phyloP scores from a whole-genome alignment of 2,329 filamentous ascomycete species.

The Claviceps cyperi region DNA sequence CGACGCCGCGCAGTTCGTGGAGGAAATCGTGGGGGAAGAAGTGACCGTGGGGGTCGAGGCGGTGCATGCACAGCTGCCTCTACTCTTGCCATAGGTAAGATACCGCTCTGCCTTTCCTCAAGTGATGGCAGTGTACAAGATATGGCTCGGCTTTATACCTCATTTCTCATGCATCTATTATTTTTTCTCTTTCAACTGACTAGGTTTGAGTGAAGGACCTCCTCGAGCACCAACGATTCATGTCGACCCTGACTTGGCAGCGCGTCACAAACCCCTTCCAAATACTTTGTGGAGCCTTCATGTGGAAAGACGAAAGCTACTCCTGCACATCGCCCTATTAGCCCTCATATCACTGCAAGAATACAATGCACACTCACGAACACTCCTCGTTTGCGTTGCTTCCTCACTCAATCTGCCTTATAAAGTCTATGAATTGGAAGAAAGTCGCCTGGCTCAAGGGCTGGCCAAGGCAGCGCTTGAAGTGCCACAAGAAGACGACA shows the following conservation, averaged over 20 bases:
- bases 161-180: background rate
- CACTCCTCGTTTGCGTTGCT: slow-evolving; percentile 54
- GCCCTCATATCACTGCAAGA: slow-evolving; percentile 63
- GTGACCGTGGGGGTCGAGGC: slow-evolving; percentile 20
- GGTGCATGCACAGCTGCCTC: slow-evolving; percentile 12
- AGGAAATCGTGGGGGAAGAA: slow-evolving; percentile 12
- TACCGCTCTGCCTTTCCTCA: background rate
- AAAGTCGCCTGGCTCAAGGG: slow-evolving; percentile 59
- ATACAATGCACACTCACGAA: slow-evolving; percentile 59
- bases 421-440: slow-evolving; percentile 51
- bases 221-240: slow-evolving; percentile 27
- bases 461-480: slow-evolving; percentile 59
- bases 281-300: slow-evolving; percentile 46
- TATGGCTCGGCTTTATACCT: background rate
- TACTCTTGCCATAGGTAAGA: slow-evolving; percentile 23
- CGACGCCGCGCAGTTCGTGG: slow-evolving; percentile 16
- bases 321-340: slow-evolving; percentile 59
- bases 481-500: slow-evolving; percentile 15
- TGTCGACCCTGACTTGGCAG: slow-evolving; percentile 31
- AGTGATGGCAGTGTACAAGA: background rate
- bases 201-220: slow-evolving; percentile 13
- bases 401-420: slow-evolving; percentile 57
- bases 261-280: slow-evolving; percentile 42
- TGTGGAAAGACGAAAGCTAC: slow-evolving; percentile 46
- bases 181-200: background rate